Conservation (phyloP, 148 eudicot genomes). For the Chenopodium suecicum region DNA sequence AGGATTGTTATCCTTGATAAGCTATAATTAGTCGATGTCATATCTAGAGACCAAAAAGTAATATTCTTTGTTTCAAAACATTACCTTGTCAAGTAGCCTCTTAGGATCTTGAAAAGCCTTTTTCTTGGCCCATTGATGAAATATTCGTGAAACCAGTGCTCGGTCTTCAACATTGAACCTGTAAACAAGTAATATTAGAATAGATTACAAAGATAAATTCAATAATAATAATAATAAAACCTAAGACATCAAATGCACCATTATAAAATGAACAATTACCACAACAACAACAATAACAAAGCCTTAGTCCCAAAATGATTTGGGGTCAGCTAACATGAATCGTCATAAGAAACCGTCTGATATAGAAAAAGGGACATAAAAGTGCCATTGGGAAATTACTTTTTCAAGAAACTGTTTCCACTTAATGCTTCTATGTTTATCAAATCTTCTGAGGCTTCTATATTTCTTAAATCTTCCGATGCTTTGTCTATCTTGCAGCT, state of each 20-base stretch:
- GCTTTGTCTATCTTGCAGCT: conserved; percentile 31
- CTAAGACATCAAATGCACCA: neutral
- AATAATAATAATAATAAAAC: no score
- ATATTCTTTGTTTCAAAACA: neutral
- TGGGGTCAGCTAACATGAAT: no score
- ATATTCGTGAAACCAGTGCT: conserved; percentile 72
- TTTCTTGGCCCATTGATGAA: conserved; percentile 96
- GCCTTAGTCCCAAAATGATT: no score
- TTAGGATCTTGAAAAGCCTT: conserved; percentile 87
- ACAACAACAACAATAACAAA: no score
- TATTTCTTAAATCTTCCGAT: conserved; percentile 35
- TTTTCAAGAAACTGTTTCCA: conserved; percentile 63
- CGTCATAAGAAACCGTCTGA: no score
- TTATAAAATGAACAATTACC: neutral
- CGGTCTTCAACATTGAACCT: conserved; percentile 75
- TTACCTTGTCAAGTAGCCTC: conserved; percentile 86
- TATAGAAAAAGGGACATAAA: neutral
- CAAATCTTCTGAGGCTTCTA: conserved; percentile 40
- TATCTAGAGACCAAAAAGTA: neutral
- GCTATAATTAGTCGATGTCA: neutral
- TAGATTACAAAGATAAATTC: neutral
- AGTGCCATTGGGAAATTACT: conserved; percentile 36
- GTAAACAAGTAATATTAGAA: conserved; percentile 11
- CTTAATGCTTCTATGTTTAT: conserved; percentile 39
- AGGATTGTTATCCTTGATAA: neutral